Conservation (phyloP, 164 flowering plant genomes). For the Platanus orientalis region DNA sequence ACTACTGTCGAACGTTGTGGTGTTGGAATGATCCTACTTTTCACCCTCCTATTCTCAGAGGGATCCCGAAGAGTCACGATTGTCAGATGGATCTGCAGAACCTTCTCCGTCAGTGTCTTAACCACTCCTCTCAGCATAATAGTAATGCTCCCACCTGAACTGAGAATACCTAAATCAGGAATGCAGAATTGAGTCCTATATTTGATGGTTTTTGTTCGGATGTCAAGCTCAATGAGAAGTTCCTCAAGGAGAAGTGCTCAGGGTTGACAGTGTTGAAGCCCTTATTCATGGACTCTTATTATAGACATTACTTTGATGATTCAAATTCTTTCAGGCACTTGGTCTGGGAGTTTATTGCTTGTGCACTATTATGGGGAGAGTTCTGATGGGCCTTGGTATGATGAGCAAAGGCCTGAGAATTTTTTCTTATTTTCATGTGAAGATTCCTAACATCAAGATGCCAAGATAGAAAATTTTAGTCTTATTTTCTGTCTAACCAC, state of each 20-base stretch:
- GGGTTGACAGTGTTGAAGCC: conserved; percentile 34
- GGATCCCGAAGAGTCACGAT: conserved; percentile 17
- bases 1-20: conserved; percentile 31
- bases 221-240: conserved; percentile 36
- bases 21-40: conserved; percentile 34
- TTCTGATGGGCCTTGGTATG: conserved; percentile 17
- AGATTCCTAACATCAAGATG: no score
- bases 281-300: conserved; percentile 24
- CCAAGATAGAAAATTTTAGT: no score
- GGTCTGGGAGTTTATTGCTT: conserved; percentile 41
- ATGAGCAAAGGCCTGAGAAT: background rate
- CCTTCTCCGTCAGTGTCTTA: conserved; percentile 51
- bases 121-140: conserved; percentile 77
- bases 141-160: conserved; percentile 25
- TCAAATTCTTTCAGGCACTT: conserved; percentile 33
- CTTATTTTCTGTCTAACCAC: no score
- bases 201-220: conserved; percentile 59
- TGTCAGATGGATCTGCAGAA: conserved; percentile 69
- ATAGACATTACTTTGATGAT: conserved; percentile 32
- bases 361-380: conserved; percentile 26
- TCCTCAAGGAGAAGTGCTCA: conserved; percentile 22
- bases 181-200: background rate
- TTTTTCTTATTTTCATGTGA: no score
- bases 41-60: conserved; percentile 25
- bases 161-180: no score